Percentiles rank a stretch among this genome's conserved stretches.
These are phyloP conservation scores for Rubroboletus pulcherrimus DNA, from an alignment of 768 basidiomycete species.

Conservation along the genomic window DNA sequence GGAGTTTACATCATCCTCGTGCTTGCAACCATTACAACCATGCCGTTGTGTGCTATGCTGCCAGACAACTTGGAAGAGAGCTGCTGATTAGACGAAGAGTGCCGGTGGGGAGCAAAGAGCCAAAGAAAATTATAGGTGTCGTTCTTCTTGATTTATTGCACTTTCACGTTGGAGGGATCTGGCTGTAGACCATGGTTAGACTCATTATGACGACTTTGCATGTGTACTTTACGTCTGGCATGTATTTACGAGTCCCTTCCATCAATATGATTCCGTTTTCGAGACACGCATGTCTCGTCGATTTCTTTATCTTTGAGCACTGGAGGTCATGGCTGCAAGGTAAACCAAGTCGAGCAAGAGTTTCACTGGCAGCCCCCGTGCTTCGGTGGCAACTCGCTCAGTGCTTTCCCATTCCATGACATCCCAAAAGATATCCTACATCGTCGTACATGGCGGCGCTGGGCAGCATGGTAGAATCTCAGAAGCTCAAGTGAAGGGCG, in stretches of 20 bases:
- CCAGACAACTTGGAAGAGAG: constrained; percentile 18
- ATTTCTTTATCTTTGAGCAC: background rate
- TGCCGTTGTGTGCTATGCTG: constrained; percentile 20
- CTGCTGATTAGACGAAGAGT: constrained; percentile 6
- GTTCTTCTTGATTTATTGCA: constrained; percentile 6
- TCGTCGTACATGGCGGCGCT: constrained; percentile 78
- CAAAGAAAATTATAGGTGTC: constrained; percentile 2
- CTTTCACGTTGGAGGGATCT: constrained; percentile 3
- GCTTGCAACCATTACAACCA: constrained; percentile 10
- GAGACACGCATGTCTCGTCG: constrained; percentile 2
- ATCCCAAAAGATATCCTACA: constrained; percentile 30
- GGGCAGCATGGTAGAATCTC: constrained; percentile 51
- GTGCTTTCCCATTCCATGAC: constrained; percentile 3
- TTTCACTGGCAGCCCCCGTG: background rate
- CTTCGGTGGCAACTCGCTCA: background rate
- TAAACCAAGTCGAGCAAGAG: background rate
- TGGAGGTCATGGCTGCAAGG: background rate
- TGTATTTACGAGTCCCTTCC: constrained; percentile 18
- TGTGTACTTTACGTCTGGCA: constrained; percentile 21
- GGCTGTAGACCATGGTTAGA: background rate
- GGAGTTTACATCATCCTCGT: constrained; percentile 33
- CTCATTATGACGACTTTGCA: constrained; percentile 1
- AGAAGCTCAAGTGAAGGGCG: constrained; percentile 52
- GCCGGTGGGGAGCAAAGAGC: background rate
- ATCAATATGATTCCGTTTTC: constrained; percentile 19